A percentile compares a stretch with the other conserved stretches of the same genome.
Evolutionary conservation across 2,329 filamentous ascomycete species (phyloP).

Genomic region (Aciculosporium take): DNA sequence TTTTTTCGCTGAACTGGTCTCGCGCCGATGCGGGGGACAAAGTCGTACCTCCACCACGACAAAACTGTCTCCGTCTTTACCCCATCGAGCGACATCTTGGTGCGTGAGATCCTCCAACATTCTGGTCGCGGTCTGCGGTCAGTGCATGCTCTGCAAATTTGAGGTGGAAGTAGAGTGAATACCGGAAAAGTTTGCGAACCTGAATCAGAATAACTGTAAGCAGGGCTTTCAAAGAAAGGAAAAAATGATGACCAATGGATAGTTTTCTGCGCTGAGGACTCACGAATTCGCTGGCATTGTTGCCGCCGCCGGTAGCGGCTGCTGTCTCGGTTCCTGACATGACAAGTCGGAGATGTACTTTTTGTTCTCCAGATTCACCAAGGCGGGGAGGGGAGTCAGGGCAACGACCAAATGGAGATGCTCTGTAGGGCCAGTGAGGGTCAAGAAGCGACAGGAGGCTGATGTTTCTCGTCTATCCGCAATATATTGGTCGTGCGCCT

Average conservation of each 20-base stretch:
- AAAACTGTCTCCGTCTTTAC: slow-evolving; percentile 86
- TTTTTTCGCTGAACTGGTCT: too few relatives aligned
- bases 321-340: slow-evolving; percentile 23
- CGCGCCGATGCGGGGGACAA: not conserved
- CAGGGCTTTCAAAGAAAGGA: not conserved
- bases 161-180: slow-evolving; percentile 16
- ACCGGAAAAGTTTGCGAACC: slow-evolving; percentile 99
- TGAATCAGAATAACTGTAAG: slow-evolving; percentile 21
- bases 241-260: not conserved
- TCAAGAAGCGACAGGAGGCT: not conserved
- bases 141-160: not conserved
- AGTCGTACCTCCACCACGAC: slow-evolving; percentile 82
- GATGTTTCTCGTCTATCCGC: not conserved
- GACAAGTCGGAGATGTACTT: not conserved
- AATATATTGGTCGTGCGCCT: not conserved
- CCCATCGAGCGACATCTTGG: slow-evolving; percentile 87
- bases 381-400: not conserved
- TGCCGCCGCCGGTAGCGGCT: slow-evolving; percentile 32
- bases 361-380: not conserved
- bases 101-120: slow-evolving; percentile 96
- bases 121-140: slow-evolving; percentile 11
- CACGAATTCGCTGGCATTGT: slow-evolving; percentile 93
- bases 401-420: not conserved
- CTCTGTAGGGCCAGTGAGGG: not conserved
- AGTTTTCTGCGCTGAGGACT: slow-evolving; percentile 25